phyloP scores from a whole-genome alignment of 305 asterid species.

The Solanum hybrid region DNA sequence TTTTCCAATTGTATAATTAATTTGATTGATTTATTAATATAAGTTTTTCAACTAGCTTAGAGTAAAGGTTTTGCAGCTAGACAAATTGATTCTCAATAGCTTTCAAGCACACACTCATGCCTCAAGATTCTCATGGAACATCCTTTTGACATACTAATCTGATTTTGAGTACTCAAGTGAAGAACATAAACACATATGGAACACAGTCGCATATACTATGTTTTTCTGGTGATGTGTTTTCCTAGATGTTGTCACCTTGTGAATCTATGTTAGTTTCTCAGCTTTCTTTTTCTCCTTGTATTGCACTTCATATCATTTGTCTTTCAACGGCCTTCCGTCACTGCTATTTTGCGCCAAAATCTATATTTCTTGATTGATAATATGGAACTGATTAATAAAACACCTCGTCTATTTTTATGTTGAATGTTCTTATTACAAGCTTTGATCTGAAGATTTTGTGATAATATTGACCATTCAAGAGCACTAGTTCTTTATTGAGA shows the following conservation, averaged over 20 bases:
- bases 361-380: background rate
- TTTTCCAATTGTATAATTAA: background rate
- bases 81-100: background rate
- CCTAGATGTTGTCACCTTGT: background rate
- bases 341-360: background rate
- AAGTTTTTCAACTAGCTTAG: background rate
- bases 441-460: conserved; percentile 70
- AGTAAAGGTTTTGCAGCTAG: background rate
- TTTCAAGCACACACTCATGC: background rate
- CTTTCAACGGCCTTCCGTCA: background rate
- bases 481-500: conserved; percentile 66
- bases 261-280: background rate
- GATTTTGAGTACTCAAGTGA: background rate
- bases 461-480: conserved; percentile 67
- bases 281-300: background rate
- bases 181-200: background rate
- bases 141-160: background rate
- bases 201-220: background rate
- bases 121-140: background rate
- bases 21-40: background rate
- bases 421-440: conserved; percentile 35
- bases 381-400: background rate
- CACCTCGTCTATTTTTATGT: conserved; percentile 9
- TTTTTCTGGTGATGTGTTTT: background rate
- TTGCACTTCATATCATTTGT: background rate